A percentile compares a stretch with the other conserved stretches of the same genome.
Conservation (phyloP, 1,284 basidiomycete species). For the Heterobasidion occidentale region DNA sequence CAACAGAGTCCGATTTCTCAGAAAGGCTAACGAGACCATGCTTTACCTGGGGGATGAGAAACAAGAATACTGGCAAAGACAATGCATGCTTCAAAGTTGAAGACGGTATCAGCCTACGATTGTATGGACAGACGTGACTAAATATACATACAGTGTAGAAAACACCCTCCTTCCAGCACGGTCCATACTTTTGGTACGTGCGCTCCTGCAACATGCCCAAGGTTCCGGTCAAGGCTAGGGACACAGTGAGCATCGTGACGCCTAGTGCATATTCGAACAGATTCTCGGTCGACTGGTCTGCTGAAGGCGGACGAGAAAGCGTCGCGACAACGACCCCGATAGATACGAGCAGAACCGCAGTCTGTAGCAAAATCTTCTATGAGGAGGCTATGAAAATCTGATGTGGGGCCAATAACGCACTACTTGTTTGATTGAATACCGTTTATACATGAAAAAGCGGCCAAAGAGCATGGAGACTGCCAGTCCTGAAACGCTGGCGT, state of each 20-base stretch:
- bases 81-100: slow-evolving; percentile 45
- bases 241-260: slow-evolving; percentile 63
- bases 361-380: slow-evolving; percentile 23
- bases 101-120: not conserved
- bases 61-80: slow-evolving; percentile 69
- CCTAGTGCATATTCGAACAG: slow-evolving; percentile 54
- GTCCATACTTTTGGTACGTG: slow-evolving; percentile 67
- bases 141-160: slow-evolving; percentile 64
- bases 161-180: slow-evolving; percentile 80
- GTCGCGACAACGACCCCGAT: slow-evolving; percentile 73
- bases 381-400: not conserved
- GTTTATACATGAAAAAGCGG: slow-evolving; percentile 43
- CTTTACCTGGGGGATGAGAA: slow-evolving; percentile 50
- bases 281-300: slow-evolving; percentile 22
- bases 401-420: slow-evolving; percentile 28
- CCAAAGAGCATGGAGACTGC: slow-evolving; percentile 67
- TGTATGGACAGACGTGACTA: not conserved
- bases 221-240: slow-evolving; percentile 66
- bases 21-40: slow-evolving; percentile 43
- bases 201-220: slow-evolving; percentile 79
- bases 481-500: slow-evolving; percentile 34
- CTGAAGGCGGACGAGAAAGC: slow-evolving; percentile 46
- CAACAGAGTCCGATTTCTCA: slow-evolving; percentile 15
- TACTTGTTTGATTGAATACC: slow-evolving; percentile 58
- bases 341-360: slow-evolving; percentile 69